Base-by-base conservation (phyloP, 129 eudicot genomes). In the Heracleum sosnowskyi region DNA sequence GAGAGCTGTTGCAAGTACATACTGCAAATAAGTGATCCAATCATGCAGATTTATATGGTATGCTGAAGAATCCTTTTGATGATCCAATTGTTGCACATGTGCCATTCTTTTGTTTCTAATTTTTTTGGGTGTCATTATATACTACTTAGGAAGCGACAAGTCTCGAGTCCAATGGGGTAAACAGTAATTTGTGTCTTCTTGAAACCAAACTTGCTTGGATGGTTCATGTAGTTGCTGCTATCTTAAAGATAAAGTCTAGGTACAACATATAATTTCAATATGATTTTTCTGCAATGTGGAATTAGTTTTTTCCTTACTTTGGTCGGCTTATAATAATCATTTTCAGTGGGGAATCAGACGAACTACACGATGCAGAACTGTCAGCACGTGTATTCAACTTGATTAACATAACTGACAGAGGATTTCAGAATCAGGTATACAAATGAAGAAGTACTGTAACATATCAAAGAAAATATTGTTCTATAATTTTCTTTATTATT, bases 191-290 rank as follows among this genome's bases (percentile, higher is more conserved):
- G 24, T 79, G 31, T 83, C 39, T 76, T 28, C 63, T 79, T 41
- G 86, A 84, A 77, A 79, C 83, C 69, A 84, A 84, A 80, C 86
- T 84, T 49, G 75, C 86, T 33, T 79, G 86, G 83, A 77, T 79
- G 36, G 79, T 84, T 64, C 86, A 84, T 77, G 76, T 84, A n/a
- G 66, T 84, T 33, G 86, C 83, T 16, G 81, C 81, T 12, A 80
- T 84, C 46, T 47, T 84, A 31, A 84, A 80, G 86, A 76, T 73
- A 29, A 84, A 69, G 40, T 49, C 74, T 11, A 73, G 85, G 85
- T 82, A 78, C 17, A 40, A 40, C 57, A 62, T 8, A 29, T 57
- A 57, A 35, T 53, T 77, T 33, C n/a, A 18, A 15, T 17, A 7
- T 31, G 6, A 20, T 26, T 22, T 44, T 29, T 20, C 31, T 75